Percentiles rank a stretch among this genome's conserved stretches.
Evolutionary conservation across 768 basidiomycete genomes (phyloP).

Genomic region (Paxillus rubicundulus): DNA sequence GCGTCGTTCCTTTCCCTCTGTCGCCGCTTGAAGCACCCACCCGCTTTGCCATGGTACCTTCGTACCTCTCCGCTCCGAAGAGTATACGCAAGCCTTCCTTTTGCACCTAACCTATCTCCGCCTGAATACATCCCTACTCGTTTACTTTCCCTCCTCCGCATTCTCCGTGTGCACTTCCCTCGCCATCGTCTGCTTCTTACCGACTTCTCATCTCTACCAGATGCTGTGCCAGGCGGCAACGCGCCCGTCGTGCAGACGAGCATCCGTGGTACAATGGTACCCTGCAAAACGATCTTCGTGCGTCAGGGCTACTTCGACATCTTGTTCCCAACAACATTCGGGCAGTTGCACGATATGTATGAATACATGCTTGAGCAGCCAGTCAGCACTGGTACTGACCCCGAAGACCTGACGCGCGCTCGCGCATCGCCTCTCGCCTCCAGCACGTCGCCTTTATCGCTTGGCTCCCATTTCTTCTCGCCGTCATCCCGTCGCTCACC

Average conservation of each 20-base stretch:
- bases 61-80: slow-evolving; percentile 56
- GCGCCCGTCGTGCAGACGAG: slow-evolving; percentile 97
- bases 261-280: slow-evolving; percentile 78
- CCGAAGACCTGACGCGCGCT: slow-evolving; percentile 24
- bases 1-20: slow-evolving; percentile 73
- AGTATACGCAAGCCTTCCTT: slow-evolving; percentile 70
- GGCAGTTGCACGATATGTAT: slow-evolving; percentile 84
- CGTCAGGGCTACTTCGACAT: slow-evolving; percentile 97
- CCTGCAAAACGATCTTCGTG: slow-evolving; percentile 88
- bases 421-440: slow-evolving; percentile 54
- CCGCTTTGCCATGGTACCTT: slow-evolving; percentile 56
- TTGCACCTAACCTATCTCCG: slow-evolving; percentile 83
- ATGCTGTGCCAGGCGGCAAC: slow-evolving; percentile 62
- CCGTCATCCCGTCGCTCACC: slow-evolving; percentile 53
- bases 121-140: slow-evolving; percentile 95
- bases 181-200: slow-evolving; percentile 91
- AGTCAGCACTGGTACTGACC: slow-evolving; percentile 20
- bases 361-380: slow-evolving; percentile 74
- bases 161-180: slow-evolving; percentile 81
- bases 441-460: slow-evolving; percentile 46
- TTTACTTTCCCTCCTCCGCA: slow-evolving; percentile 77
- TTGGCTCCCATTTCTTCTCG: slow-evolving; percentile 70
- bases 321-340: slow-evolving; percentile 95
- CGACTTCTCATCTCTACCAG: slow-evolving; percentile 87
- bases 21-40: slow-evolving; percentile 51